Percentiles rank a stretch among this genome's conserved stretches.
These are phyloP conservation scores for Trichoderma sp. DNA, from an alignment of 2,329 filamentous ascomycete genomes.

Conservation along the genomic window DNA sequence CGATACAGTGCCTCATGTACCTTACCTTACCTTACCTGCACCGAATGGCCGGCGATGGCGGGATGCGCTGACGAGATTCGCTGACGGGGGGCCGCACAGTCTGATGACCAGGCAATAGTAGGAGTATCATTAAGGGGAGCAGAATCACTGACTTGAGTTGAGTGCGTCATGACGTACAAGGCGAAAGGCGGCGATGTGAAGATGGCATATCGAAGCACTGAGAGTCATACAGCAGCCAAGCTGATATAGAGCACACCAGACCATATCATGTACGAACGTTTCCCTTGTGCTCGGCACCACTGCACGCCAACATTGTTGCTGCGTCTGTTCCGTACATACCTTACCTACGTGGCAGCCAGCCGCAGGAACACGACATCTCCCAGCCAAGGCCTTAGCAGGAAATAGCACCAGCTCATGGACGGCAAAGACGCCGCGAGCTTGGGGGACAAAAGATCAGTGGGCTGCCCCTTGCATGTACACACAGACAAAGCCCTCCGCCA, in stretches of 20 bases:
- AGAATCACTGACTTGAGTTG: background rate
- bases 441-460: background rate
- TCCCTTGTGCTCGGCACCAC: background rate
- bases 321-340: background rate
- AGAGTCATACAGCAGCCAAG: too few relatives aligned
- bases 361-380: conserved; percentile 14
- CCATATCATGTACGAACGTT: too few relatives aligned
- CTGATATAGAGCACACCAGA: too few relatives aligned
- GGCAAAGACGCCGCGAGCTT: background rate
- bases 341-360: conserved; percentile 20
- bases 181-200: too few relatives aligned
- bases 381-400: background rate
- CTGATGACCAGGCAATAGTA: conserved; percentile 8
- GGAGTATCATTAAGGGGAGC: background rate
- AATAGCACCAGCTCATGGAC: background rate
- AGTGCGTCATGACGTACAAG: background rate
- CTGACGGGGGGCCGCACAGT: conserved; percentile 24
- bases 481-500: too few relatives aligned
- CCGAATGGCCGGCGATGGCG: conserved; percentile 9
- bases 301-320: background rate
- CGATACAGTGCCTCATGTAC: background rate
- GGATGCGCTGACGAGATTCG: conserved; percentile 26
- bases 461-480: background rate
- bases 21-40: too few relatives aligned
- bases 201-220: too few relatives aligned